Base-by-base conservation (phyloP, 768 basidiomycete species). In the Boletus sp. region DNA sequence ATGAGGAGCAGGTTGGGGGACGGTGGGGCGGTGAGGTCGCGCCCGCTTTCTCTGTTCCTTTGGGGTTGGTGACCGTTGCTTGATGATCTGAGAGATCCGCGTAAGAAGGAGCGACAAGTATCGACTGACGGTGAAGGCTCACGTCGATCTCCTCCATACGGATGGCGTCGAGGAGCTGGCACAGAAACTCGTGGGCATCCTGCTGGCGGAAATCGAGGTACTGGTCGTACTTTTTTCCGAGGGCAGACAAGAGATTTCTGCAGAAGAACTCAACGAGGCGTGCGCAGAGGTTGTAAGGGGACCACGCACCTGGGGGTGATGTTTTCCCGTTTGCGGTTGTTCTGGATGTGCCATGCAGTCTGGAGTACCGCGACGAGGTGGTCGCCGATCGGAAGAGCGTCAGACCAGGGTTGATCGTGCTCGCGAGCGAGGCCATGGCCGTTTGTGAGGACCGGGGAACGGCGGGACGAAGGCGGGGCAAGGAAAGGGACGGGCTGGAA, bases 151-250 rank as follows among this genome's bases (percentile, higher is more conserved):
- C 94, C 68, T 98, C 95, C 92, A 95, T 95, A 50, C 91, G 83
- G 79, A 95, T 89, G 19, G 86, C 88, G 68, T 97, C 95, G 37
- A 97, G 75, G 55, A 98, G 76, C 58, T 94, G 93, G 33, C 91
- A 80, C 25, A 98, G 72, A 57, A 96, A 87, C 74, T 98, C 95
- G 68, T 97, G 95, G 23, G 94, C 92, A 65, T 98, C 95, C 70
- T 97, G 95, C 70, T 98, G 95, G 8, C 89, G 84, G 69, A 94
- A 95, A 65, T 95, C 94, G 42, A 90, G 83, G 64, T 97, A 98
- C 64, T 98, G 94, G 59, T 93, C 92, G 67, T 95, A 90, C 72
- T 96, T 97, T 61, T 77, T 76, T 3, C 93, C 89, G 15, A 97
- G 74, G 11, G 81, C 78, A 29, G 76, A 67, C 17, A 96, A 72